Conservation (phyloP, 768 basidiomycete genomes). For the Xerocomus spinulosus region DNA sequence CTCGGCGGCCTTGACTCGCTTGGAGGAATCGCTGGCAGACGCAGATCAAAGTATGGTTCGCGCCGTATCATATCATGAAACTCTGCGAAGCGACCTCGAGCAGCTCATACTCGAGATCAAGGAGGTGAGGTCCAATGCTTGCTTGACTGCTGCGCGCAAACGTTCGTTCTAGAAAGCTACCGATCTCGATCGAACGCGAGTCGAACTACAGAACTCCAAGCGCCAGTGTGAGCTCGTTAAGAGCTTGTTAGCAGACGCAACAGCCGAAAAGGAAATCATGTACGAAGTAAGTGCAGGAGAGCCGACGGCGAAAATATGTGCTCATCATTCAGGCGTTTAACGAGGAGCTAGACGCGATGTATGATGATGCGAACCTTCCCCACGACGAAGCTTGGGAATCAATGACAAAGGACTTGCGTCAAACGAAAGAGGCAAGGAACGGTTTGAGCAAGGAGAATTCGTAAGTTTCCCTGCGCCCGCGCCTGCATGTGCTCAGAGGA, state of each 20-base stretch:
- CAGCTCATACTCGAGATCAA: conserved; percentile 48
- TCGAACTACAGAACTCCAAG: conserved; percentile 64
- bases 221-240: conserved; percentile 79
- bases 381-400: conserved; percentile 80
- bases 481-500: conserved; percentile 2
- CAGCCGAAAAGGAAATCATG: conserved; percentile 88
- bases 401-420: conserved; percentile 64
- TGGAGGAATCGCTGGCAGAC: conserved; percentile 53
- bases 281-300: conserved; percentile 65
- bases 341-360: conserved; percentile 90
- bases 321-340: conserved; percentile 70
- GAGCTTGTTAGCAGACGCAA: conserved; percentile 68
- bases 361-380: conserved; percentile 76
- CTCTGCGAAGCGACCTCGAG: conserved; percentile 48
- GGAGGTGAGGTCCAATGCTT: conserved; percentile 42
- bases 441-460: conserved; percentile 73
- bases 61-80: conserved; percentile 51
- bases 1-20: conserved; percentile 12
- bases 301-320: neutral
- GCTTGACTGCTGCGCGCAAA: neutral
- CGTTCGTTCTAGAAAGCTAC: conserved; percentile 42
- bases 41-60: conserved; percentile 53
- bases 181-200: conserved; percentile 59
- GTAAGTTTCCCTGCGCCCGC: conserved; percentile 40
- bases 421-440: conserved; percentile 75